These are phyloP conservation scores for Saksenaea oblongispora DNA, from an alignment of 371 early-diverging fungal species.

Conservation along the genomic window DNA sequence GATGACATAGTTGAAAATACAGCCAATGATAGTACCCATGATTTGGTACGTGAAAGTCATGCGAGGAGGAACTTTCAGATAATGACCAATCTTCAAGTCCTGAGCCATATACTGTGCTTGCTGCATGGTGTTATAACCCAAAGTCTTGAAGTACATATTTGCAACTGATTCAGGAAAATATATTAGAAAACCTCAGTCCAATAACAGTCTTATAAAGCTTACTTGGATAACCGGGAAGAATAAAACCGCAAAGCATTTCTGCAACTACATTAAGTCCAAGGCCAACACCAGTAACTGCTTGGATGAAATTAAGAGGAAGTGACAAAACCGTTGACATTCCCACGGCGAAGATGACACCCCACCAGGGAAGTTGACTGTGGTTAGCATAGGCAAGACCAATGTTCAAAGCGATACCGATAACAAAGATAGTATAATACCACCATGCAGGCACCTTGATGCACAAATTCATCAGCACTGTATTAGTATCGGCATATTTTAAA, in stretches of 20 bases:
- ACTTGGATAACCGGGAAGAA: slow-evolving; percentile 43
- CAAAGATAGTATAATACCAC: slow-evolving; percentile 73
- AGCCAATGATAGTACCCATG: slow-evolving; percentile 55
- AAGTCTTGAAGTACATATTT: slow-evolving; percentile 43
- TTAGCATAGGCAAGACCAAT: slow-evolving; percentile 65
- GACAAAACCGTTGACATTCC: slow-evolving; percentile 43
- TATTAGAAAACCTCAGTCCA: not conserved
- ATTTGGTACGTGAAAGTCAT: slow-evolving; percentile 57
- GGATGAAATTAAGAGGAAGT: slow-evolving; percentile 38
- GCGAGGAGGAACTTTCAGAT: slow-evolving; percentile 71
- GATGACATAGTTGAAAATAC: slow-evolving; percentile 46
- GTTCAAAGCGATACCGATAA: slow-evolving; percentile 58
- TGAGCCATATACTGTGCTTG: slow-evolving; percentile 47
- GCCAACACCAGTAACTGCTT: slow-evolving; percentile 40
- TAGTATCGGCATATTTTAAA: not conserved
- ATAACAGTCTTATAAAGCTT: not conserved
- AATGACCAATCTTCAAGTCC: slow-evolving; percentile 69
- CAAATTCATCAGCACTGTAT: slow-evolving; percentile 16
- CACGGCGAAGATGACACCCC: slow-evolving; percentile 73
- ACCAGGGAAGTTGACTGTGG: slow-evolving; percentile 64
- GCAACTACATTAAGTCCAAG: slow-evolving; percentile 65
- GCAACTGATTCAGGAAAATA: slow-evolving; percentile 44
- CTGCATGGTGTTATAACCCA: slow-evolving; percentile 50
- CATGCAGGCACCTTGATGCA: slow-evolving; percentile 66
- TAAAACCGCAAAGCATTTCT: slow-evolving; percentile 56